Conservation (phyloP, 2,329 filamentous ascomycete genomes). For the Aspergillus tamarii region DNA sequence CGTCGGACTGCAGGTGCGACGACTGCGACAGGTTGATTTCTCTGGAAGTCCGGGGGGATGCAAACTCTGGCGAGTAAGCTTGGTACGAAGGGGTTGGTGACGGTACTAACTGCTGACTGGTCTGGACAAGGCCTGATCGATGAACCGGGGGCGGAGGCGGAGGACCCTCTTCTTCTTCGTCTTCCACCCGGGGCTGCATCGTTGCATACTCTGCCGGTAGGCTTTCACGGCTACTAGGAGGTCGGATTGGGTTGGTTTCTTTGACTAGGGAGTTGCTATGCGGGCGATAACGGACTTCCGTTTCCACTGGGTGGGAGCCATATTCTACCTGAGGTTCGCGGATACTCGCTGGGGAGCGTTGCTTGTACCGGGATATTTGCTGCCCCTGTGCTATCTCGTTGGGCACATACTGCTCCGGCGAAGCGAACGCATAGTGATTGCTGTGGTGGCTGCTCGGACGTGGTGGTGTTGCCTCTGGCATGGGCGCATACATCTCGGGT, state of each 20-base stretch:
- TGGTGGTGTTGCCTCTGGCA: constrained; percentile 8
- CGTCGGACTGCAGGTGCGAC: constrained; percentile 23
- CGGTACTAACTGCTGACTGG: constrained; percentile 28
- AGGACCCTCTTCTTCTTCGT: constrained; percentile 45
- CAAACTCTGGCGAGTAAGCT: constrained; percentile 33
- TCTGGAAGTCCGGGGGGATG: constrained; percentile 22
- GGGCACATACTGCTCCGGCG: constrained; percentile 30
- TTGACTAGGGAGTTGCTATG: constrained; percentile 32
- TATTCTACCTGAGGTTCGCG: constrained; percentile 27
- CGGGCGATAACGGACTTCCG: constrained; percentile 26
- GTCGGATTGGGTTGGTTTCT: constrained; percentile 27
- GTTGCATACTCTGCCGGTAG: constrained; percentile 45
- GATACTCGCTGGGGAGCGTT: constrained; percentile 19
- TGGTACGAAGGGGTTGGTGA: constrained; percentile 30
- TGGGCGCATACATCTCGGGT: constrained; percentile 12
- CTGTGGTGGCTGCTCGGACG: constrained; percentile 23
- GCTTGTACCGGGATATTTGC: constrained; percentile 23
- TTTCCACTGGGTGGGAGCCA: constrained; percentile 18
- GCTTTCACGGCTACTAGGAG: constrained; percentile 27
- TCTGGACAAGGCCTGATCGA: constrained; percentile 35
- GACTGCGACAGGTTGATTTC: constrained; percentile 32
- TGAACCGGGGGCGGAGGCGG: constrained; percentile 42
- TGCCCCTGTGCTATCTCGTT: constrained; percentile 28
- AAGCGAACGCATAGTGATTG: constrained; percentile 22
- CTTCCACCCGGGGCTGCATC: constrained; percentile 54